Base-by-base conservation (phyloP, 441 rosid species). In the Aquilaria agallochum region DNA sequence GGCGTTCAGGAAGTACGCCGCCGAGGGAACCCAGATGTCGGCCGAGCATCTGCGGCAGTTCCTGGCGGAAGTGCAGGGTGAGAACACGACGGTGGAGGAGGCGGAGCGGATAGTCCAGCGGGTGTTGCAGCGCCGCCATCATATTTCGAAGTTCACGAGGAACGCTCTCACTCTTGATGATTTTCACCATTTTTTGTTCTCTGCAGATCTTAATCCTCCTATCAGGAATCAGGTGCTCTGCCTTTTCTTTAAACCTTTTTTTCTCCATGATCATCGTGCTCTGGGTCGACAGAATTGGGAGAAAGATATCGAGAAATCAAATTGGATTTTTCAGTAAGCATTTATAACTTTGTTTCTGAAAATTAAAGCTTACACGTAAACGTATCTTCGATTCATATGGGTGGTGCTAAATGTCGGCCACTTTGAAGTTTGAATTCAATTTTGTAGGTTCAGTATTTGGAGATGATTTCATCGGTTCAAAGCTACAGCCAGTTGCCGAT, bases 151-250 rank as follows among this genome's bases (percentile, higher is more conserved):
- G 78, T 82, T 77, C 73, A 74, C 78, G 1, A 72, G 83, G 62
- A 69, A 75, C 59, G 55, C 75, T 58, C 82, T 87, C n/a, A 78
- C 81, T 32, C 82, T 87, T 33, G 94, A 87, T 4, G 90, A 79
- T 63, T 84, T 87, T 68, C 80, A 82, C 40, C 80, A 74, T 65
- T 80, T 67, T 57, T 55, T 87, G 59, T 79, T 87, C 65, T 87
- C 90, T 44, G 59, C 79, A 14, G 85, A 87, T 64, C 84, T 87
- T 58, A 84, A 87, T 63, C 83, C 83, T 4, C 89, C 90, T 15
- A 74, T 79, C 20, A 53, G 3, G 31, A 59, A 79, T 50, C 64
- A 78, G 88, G 94, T 83, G 69, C 10, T n/a, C 30, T 10, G 15
- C 42, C 32, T 46, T 32, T 52, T 5, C 20, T 55, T 27, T 7